Evolutionary conservation across 2,329 filamentous ascomycete species (phyloP).

Genomic region (Hymenoscyphus fructigenus): DNA sequence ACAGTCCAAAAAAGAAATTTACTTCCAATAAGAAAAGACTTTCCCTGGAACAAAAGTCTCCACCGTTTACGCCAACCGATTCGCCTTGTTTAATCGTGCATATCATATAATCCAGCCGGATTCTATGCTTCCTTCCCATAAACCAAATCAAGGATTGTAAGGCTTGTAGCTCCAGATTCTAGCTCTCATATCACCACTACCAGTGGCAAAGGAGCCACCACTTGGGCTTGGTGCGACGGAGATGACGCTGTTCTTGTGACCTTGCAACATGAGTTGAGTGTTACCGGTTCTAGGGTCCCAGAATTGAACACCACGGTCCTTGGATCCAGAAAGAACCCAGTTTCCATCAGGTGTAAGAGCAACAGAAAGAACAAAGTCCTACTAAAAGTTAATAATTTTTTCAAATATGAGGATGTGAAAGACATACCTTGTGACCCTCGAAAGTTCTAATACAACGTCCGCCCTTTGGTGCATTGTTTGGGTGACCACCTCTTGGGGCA

Average conservation of each 20-base stretch:
- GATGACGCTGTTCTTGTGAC: conserved; percentile 98
- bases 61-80: conserved; percentile 10
- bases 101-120: conserved; percentile 7
- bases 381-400: conserved; percentile 23
- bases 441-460: conserved; percentile 96
- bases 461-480: conserved; percentile 69
- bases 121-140: not conserved
- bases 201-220: conserved; percentile 88
- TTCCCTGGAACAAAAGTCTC: conserved; percentile 5
- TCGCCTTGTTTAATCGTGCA: conserved; percentile 11
- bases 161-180: conserved; percentile 87
- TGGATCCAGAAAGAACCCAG: conserved; percentile 97
- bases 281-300: conserved; percentile 94
- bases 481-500: conserved; percentile 64
- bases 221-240: conserved; percentile 88
- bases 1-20: not conserved
- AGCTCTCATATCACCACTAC: conserved; percentile 95
- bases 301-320: conserved; percentile 96
- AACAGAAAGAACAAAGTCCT: conserved; percentile 96
- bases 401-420: not conserved
- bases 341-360: conserved; percentile 90
- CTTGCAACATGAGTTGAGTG: conserved; percentile 97
- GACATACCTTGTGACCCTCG: conserved; percentile 84
- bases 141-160: conserved; percentile 9
- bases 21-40: conserved; percentile 2